Evolutionary conservation across 305 asterid genomes (phyloP).

Genomic region (Rubia occidens): DNA sequence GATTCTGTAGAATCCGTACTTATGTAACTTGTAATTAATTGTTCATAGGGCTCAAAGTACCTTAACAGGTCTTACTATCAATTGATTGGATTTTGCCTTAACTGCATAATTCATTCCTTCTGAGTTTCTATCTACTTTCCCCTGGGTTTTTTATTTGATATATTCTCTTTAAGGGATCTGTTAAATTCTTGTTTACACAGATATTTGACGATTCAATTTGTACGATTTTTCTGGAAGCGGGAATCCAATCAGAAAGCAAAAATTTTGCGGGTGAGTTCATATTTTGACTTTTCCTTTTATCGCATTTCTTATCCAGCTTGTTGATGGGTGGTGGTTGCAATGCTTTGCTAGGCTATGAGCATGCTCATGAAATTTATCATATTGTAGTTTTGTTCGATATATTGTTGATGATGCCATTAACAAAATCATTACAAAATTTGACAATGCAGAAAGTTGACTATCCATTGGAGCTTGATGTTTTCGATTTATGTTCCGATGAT

Average conservation of each 20-base stretch:
- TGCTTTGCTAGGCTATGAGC: neutral
- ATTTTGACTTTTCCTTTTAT: conserved; percentile 14
- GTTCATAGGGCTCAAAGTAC: neutral
- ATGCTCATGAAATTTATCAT: neutral
- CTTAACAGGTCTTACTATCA: too few species aligned
- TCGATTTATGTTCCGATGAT: conserved; percentile 89
- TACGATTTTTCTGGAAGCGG: conserved; percentile 97
- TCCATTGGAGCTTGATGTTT: conserved; percentile 85
- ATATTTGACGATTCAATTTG: conserved; percentile 87
- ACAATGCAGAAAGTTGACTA: conserved; percentile 83
- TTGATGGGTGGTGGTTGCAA: neutral
- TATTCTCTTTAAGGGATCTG: neutral
- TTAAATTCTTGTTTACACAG: conserved; percentile 29
- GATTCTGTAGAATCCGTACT: too few species aligned
- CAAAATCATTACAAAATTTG: conserved; percentile 1
- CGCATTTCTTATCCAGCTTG: neutral
- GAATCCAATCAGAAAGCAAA: conserved; percentile 98
- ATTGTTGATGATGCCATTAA: neutral
- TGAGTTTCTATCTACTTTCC: neutral
- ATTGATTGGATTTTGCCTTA: neutral
- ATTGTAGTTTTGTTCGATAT: neutral
- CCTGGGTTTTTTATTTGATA: neutral
- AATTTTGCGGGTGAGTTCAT: conserved; percentile 71
- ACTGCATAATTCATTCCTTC: neutral
- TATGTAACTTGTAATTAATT: neutral